A percentile compares a stretch with the other conserved stretches of the same genome.
Conservation (phyloP, 495 filamentous ascomycete genomes). For the Pseudotulostoma volvatum region DNA sequence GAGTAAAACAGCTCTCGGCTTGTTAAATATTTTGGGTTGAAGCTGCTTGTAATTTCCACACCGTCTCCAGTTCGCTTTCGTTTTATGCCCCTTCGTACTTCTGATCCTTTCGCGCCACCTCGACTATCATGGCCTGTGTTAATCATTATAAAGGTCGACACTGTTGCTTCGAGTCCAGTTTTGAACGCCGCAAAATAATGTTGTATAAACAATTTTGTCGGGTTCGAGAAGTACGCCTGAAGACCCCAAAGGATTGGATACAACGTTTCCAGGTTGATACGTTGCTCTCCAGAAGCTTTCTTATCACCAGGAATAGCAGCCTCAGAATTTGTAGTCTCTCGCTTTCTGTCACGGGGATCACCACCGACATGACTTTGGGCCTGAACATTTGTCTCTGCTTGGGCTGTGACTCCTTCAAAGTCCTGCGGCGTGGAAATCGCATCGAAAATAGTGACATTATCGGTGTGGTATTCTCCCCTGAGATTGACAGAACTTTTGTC, state of each 20-base stretch:
- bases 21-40: conserved; percentile 95
- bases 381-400: conserved; percentile 9
- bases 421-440: conserved; percentile 21
- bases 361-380: conserved; percentile 6
- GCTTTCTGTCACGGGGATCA: conserved; percentile 12
- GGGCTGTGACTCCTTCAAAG: conserved; percentile 34
- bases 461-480: conserved; percentile 85
- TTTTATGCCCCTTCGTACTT: conserved; percentile 46
- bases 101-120: conserved; percentile 33
- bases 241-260: conserved; percentile 93
- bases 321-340: conserved; percentile 21
- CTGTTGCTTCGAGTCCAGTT: conserved; percentile 54
- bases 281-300: conserved; percentile 8
- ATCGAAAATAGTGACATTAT: conserved; percentile 86
- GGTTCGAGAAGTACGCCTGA: conserved; percentile 82
- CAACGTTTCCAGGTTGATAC: conserved; percentile 48
- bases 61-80: conserved; percentile 48
- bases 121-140: conserved; percentile 46
- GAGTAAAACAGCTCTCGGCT: conserved; percentile 88
- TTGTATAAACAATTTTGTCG: conserved; percentile 58
- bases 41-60: conserved; percentile 51
- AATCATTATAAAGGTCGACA: conserved; percentile 62
- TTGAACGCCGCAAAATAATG: conserved; percentile 64
- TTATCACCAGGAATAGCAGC: conserved; percentile 25
- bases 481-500: conserved; percentile 96